Evolutionary conservation across 2,329 filamentous ascomycete species (phyloP).

Genomic region (Aspergillus thermomutatus): DNA sequence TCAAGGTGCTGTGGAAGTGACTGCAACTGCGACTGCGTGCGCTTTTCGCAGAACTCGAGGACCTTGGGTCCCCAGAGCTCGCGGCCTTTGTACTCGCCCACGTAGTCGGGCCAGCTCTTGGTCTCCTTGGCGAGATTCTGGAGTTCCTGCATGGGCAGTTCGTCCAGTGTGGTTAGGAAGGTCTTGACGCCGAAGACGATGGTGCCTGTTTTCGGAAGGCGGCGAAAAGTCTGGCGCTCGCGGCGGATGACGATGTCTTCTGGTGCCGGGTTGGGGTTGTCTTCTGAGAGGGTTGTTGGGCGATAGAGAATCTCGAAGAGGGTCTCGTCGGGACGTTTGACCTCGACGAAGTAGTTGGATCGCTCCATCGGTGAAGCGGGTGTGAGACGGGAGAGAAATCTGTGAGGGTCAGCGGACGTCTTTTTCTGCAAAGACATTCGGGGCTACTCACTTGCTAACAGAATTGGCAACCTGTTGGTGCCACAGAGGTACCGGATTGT

Average conservation of each 20-base stretch:
- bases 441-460: constrained; percentile 40
- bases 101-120: constrained; percentile 44
- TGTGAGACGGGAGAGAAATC: constrained; percentile 47
- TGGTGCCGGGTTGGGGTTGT: constrained; percentile 33
- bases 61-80: constrained; percentile 42
- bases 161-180: constrained; percentile 39
- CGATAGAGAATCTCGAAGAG: constrained; percentile 46
- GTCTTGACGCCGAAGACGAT: constrained; percentile 52
- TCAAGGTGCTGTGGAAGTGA: background rate
- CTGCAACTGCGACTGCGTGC: constrained; percentile 9
- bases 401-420: constrained; percentile 13
- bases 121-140: constrained; percentile 44
- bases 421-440: background rate
- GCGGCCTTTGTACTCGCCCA: constrained; percentile 45
- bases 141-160: constrained; percentile 41
- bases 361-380: constrained; percentile 47
- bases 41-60: constrained; percentile 34
- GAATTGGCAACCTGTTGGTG: constrained; percentile 43
- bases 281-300: constrained; percentile 37
- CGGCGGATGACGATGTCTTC: constrained; percentile 47
- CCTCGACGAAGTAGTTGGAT: constrained; percentile 50
- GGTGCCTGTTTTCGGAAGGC: constrained; percentile 42
- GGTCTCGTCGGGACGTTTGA: constrained; percentile 34
- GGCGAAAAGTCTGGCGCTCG: constrained; percentile 50
- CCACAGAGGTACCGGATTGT: constrained; percentile 49